phyloP scores from a whole-genome alignment of 306 rosid genomes.

The Castanospermum australe region DNA sequence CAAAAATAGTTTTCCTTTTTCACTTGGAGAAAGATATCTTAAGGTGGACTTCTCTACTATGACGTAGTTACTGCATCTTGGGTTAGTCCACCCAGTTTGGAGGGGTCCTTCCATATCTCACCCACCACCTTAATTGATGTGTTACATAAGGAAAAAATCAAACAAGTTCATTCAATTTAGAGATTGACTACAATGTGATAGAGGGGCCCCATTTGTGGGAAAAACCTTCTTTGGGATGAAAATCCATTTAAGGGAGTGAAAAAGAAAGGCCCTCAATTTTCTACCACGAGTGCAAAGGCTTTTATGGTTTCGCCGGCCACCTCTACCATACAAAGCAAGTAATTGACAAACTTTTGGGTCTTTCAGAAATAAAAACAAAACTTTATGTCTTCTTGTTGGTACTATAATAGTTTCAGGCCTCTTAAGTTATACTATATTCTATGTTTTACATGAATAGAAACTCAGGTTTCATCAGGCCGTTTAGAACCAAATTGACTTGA shows the following conservation, averaged over 20 bases:
- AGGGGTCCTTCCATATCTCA: not conserved
- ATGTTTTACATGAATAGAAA: not conserved
- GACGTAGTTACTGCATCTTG: not conserved
- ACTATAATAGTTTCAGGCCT: not conserved
- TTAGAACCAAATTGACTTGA: not conserved
- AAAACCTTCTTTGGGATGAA: not conserved
- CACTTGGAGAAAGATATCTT: not conserved
- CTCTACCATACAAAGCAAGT: not conserved
- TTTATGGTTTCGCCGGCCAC: not conserved
- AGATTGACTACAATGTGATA: conserved; percentile 26
- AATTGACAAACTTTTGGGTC: not conserved
- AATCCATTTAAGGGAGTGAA: conserved; percentile 5
- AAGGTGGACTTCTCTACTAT: not conserved
- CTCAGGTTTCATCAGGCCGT: not conserved
- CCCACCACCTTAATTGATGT: not conserved
- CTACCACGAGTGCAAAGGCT: not conserved
- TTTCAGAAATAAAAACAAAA: not conserved
- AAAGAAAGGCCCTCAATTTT: conserved; percentile 18
- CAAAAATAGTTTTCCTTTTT: not conserved
- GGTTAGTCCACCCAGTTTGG: not conserved
- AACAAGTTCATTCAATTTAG: conserved; percentile 24
- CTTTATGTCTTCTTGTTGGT: not conserved
- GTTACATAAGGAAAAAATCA: not conserved
- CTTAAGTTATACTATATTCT: too few relatives aligned
- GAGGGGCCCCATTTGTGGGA: conserved; percentile 5